A percentile compares a stretch with the other conserved stretches of the same genome.
Evolutionary conservation across 1,284 basidiomycete species (phyloP).

Genomic region (Naganishia albida): DNA sequence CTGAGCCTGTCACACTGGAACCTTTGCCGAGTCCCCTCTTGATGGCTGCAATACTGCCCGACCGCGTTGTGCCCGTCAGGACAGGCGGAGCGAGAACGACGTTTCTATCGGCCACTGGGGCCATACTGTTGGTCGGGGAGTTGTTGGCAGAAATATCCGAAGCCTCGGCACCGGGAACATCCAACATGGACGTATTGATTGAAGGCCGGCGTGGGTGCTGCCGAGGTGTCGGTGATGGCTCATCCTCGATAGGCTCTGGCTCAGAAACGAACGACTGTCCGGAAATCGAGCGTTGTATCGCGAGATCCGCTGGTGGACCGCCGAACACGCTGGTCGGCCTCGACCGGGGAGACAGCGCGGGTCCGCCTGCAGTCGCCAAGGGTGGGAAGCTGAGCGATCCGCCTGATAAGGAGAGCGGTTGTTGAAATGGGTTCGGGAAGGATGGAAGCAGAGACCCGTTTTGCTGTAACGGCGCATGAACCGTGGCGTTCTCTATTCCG

Average conservation of each 20-base stretch:
- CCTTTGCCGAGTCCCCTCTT: slow-evolving; percentile 8
- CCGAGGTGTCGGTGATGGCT: neutral
- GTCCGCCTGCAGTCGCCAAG: neutral
- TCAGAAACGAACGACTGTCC: slow-evolving; percentile 14
- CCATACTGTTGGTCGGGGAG: neutral
- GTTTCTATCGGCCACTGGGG: slow-evolving; percentile 1
- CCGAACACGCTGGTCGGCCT: neutral
- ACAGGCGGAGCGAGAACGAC: slow-evolving; percentile 21
- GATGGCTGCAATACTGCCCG: slow-evolving; percentile 24
- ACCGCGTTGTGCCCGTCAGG: slow-evolving; percentile 16
- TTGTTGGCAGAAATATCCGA: neutral
- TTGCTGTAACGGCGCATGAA: neutral
- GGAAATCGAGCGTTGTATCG: neutral
- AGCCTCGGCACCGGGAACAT: neutral
- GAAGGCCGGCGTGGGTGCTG: neutral
- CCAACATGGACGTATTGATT: slow-evolving; percentile 11
- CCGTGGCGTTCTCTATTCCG: neutral
- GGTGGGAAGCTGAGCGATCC: neutral
- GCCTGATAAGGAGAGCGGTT: neutral
- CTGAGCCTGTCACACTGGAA: neutral
- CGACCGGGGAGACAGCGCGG: neutral
- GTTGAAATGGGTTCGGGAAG: neutral
- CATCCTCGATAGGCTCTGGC: slow-evolving; percentile 4
- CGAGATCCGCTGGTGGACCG: neutral
- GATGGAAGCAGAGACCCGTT: neutral